Evolutionary conservation across 148 eudicot genomes (phyloP), one percentile per base, ranked within the genome.

Genomic region (Vaccinium myrtillus): DNA sequence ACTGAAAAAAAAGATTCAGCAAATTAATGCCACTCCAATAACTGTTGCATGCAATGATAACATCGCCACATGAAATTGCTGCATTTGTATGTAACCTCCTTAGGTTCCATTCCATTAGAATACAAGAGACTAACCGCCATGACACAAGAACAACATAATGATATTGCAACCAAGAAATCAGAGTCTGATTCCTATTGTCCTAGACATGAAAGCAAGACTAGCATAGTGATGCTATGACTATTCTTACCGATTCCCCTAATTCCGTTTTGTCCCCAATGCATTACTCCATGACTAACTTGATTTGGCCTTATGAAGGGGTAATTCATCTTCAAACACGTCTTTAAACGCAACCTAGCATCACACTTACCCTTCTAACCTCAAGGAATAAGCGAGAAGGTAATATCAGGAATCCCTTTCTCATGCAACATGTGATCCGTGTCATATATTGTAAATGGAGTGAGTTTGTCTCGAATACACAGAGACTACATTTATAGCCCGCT

Each of bases 321-420:
- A 56, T 78, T 63, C 43, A 78, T 78, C 15, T 75, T 21, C 23
- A 77, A 50, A n/a, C 32, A 49, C 81, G 54, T 30, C 65, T 54
- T 27, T 16, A 55, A 53, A 27, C 8, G 12, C 59, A 51, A 78
- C 15, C 80, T 51, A 23, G 61, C 13, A 51, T 4, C 51, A 46
- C 30, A n/a, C 8, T 48, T 23, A 76, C 15, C 79, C 55, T 76
- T 48, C 56, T 48, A 46, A 48, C 51, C 27, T 76, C 79, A 46
- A 46, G 30, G 6, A 23, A 49, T 8, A 1, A 76, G 5, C 7
- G 8, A 76, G 79, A 71, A 49, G 23, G 49, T 12, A 77, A 49
- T 23, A 50, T n/a, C 18, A n/a, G 32, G 23, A 50, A 23, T 77
- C 32, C 58, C 58, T 23, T 50, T 77, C 30, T 77, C 58, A 12